Evolutionary conservation across 2,329 filamentous ascomycete genomes (phyloP).

Genomic region (Arthrobotrys sinensis): DNA sequence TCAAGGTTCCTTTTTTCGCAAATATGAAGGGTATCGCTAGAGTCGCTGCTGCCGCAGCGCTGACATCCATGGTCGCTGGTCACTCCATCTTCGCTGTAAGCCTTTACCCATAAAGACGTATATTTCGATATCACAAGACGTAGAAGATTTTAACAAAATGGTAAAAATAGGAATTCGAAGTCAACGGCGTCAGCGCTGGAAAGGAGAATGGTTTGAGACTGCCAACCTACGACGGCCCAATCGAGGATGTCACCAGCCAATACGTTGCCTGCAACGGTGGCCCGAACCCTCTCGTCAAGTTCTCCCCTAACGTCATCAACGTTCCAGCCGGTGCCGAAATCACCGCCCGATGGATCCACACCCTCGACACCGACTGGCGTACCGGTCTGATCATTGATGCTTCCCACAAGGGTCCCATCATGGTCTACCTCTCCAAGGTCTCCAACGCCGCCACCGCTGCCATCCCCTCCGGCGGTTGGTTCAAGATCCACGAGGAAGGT

Average conservation of each 20-base stretch:
- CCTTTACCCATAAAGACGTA: not conserved
- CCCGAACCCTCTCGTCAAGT: conserved; percentile 66
- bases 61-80: conserved; percentile 48
- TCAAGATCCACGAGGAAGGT: conserved; percentile 70
- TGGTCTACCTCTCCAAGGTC: conserved; percentile 64
- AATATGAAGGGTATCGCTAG: conserved; percentile 48
- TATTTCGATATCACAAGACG: no score
- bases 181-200: conserved; percentile 59
- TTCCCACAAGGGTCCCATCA: conserved; percentile 72
- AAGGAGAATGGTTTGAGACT: conserved; percentile 54
- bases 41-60: conserved; percentile 42
- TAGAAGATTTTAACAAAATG: no score
- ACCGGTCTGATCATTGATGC: conserved; percentile 69
- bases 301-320: conserved; percentile 68
- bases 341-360: conserved; percentile 72
- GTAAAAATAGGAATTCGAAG: conserved; percentile 54
- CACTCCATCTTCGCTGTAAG: conserved; percentile 58
- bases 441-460: conserved; percentile 69
- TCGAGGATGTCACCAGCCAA: conserved; percentile 64
- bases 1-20: conserved; percentile 17
- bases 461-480: conserved; percentile 69
- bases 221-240: conserved; percentile 67
- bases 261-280: conserved; percentile 69
- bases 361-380: conserved; percentile 69
- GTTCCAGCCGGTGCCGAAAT: conserved; percentile 71